Evolutionary conservation across 2,329 filamentous ascomycete genomes (phyloP), one percentile per base, ranked within the genome.

Genomic region (Trichoderma afroharzianum): DNA sequence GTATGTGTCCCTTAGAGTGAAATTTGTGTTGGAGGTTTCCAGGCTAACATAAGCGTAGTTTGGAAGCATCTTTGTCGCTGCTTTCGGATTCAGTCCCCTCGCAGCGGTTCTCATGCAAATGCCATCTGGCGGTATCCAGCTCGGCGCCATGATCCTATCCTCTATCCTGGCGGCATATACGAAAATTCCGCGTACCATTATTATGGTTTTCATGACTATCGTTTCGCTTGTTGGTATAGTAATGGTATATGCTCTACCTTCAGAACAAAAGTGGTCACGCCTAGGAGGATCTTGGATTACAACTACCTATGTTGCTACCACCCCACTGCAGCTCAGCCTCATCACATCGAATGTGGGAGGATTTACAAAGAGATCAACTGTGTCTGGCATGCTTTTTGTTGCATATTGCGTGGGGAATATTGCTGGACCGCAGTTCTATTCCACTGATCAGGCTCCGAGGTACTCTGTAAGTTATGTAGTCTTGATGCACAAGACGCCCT

Each of bases 361-460:
- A 18, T 85, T 87, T 26, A 87, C 87, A 30, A 89, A 89, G 80
- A 88, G 88, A 77, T 87, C 87, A 82, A 88, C 86, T 11, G 84
- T 88, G 70, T 88, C 85, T 1, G 86, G 85, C 0, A 74, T 89
- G 62, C 77, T 88, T 4, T 88, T 89, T 73, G 75, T 88, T 9
- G 84, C 83, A 2, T 89, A 88, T 74, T 89, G 87, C 68, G 78
- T 82, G 1, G 87, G 87, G 1, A 89, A 89, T 72, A 87, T 89
- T 62, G 81, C 81, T 1, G 87, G 87, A 0, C 87, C 87, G 3
- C 86, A 88, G 59, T 83, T 89, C 74, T 89, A 89, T 78, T 81
- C 79, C 55, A 77, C 82, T 3, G 71, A 74, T 3, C 86, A 89
- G 75, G 85, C 83, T 8, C 87, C 87, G 0, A 78, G 79, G 1